Evolutionary conservation across 345 rosid species (phyloP), one percentile per base, ranked within the genome.

Genomic region (Bretschneidera sinensis): DNA sequence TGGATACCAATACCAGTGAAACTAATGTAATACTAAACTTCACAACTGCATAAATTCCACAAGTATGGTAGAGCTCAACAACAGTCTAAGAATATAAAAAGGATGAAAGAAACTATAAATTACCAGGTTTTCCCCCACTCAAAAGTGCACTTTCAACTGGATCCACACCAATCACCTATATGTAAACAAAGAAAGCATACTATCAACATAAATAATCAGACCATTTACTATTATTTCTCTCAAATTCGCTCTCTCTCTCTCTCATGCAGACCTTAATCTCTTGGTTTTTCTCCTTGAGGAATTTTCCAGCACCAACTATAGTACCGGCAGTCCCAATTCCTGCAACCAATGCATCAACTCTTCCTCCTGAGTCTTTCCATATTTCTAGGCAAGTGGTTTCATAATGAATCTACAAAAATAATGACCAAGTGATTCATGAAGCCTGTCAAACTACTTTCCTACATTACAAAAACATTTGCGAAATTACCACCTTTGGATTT

Each of bases 271-370:
- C 87, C 95, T 87, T 78, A 24, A 83, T 71, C 15, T 78, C 72
- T 9, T 83, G 69, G 19, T 83, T 83, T 65, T 77, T 74, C 77
- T 85, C 88, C 73, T 82, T 90, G 9, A 85, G 88, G 22, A 70
- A 90, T 68, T 54, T 80, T 23, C 97, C 97, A 4, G 64, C 71
- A 17, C 92, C 95, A n/a, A 67, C 76, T 55, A 78, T 57, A 0
- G 90, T 84, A 19, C 94, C 94, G 47, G 84, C 87, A 34, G 90
- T 86, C 20, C 94, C 90, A 24, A 80, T 69, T 25, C 81, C 95
- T n/a, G 85, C 59, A 2, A 82, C 63, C 17, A 83, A 28, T 17
- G 71, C 78, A 71, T 86, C 88, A 21, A 81, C 79, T 66, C 77
- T 72, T 54, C 82, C 90, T 10, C 63, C 78, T 0, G 85, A 63